Evolutionary conservation across 129 eudicot species (phyloP).

Genomic region (Escallonia herrerae): DNA sequence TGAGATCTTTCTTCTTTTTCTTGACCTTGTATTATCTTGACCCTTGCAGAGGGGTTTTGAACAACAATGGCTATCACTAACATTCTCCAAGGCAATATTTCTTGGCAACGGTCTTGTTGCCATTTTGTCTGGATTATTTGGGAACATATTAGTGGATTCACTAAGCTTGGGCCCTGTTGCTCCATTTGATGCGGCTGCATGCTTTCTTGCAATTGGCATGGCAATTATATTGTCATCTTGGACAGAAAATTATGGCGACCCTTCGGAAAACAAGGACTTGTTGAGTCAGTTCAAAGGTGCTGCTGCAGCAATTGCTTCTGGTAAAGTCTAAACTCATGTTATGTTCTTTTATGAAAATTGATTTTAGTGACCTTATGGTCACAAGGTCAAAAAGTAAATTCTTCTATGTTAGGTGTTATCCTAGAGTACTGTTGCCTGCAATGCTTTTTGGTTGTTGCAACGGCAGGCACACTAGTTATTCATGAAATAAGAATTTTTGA

Average conservation of each 20-base stretch:
- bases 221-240: slow-evolving; percentile 74
- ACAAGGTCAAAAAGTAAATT: no score
- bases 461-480: no score
- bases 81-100: slow-evolving; percentile 90
- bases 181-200: slow-evolving; percentile 90
- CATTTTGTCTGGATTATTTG: slow-evolving; percentile 76
- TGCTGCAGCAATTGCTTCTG: slow-evolving; percentile 97
- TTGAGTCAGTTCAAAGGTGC: slow-evolving; percentile 90
- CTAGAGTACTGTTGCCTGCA: no score
- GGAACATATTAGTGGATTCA: slow-evolving; percentile 66
- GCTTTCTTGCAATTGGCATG: slow-evolving; percentile 80
- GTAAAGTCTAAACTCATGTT: slow-evolving; percentile 21
- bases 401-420: no score
- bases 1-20: neutral
- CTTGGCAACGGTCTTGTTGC: slow-evolving; percentile 92
- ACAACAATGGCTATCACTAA: slow-evolving; percentile 85
- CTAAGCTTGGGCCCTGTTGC: slow-evolving; percentile 73
- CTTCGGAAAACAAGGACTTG: slow-evolving; percentile 84
- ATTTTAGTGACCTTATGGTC: no score
- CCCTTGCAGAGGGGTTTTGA: slow-evolving; percentile 77
- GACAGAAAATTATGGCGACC: slow-evolving; percentile 92
- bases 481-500: no score
- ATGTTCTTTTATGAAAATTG: neutral
- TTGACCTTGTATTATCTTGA: slow-evolving; percentile 5
- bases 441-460: no score